Percentiles rank a stretch among this genome's conserved stretches.
phyloP scores from a whole-genome alignment of 352 stramenopile genomes.

The Phytophthora pinifolia region DNA sequence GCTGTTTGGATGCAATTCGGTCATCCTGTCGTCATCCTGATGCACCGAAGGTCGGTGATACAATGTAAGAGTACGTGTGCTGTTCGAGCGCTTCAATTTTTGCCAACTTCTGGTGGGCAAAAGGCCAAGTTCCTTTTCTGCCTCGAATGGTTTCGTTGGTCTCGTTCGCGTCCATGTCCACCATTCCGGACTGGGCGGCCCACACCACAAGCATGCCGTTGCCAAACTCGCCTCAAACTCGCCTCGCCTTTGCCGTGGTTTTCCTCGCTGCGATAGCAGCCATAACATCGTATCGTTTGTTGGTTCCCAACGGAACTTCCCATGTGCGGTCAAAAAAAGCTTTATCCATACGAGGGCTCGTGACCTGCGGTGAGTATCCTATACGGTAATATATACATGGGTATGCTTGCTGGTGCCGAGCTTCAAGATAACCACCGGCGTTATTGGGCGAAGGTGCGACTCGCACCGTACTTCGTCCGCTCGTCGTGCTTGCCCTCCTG shows the following conservation, averaged over 20 bases:
- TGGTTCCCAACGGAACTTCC: background rate
- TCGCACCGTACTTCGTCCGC: constrained; percentile 4
- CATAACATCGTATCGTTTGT: background rate
- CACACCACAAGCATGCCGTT: background rate
- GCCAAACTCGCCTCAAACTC: constrained; percentile 10
- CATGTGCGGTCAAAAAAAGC: constrained; percentile 19
- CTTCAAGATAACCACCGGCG: constrained; percentile 3
- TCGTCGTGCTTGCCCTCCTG: constrained; percentile 12
- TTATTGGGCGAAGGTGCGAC: background rate
- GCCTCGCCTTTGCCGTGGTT: constrained; percentile 22
- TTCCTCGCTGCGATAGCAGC: background rate
- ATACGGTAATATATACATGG: too few relatives aligned
- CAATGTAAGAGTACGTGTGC: too few relatives aligned
- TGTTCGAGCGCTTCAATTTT: constrained; percentile 16
- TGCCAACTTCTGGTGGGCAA: constrained; percentile 6
- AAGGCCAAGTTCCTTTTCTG: constrained; percentile 9
- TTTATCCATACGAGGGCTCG: constrained; percentile 19
- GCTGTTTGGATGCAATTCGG: background rate
- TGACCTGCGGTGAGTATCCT: too few relatives aligned
- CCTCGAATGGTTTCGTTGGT: constrained; percentile 9
- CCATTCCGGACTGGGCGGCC: constrained; percentile 9
- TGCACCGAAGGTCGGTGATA: constrained; percentile 13
- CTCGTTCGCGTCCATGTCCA: constrained; percentile 14
- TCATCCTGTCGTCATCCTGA: background rate
- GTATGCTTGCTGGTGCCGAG: background rate